Evolutionary conservation across 2,329 filamentous ascomycete genomes (phyloP).

Genomic region (Xylariales sp.): DNA sequence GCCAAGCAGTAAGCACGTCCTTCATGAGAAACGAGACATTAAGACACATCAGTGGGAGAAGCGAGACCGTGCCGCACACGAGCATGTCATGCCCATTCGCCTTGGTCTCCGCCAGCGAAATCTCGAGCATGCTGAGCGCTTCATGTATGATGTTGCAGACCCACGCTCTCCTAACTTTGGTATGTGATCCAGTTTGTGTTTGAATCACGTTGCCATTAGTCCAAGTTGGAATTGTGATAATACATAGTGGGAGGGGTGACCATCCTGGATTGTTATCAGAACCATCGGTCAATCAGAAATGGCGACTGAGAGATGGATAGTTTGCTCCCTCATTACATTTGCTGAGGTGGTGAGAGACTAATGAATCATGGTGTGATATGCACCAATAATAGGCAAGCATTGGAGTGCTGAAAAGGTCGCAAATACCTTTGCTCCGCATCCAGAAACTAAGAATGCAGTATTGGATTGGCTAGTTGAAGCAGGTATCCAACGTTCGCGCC

Average conservation of each 20-base stretch:
- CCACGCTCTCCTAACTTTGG: not conserved
- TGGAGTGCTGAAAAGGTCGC: not conserved
- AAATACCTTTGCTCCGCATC: not conserved
- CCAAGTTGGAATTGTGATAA: too few relatives aligned
- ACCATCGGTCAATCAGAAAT: too few relatives aligned
- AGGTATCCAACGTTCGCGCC: not conserved
- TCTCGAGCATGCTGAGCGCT: not conserved
- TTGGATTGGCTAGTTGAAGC: not conserved
- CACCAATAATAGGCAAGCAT: not conserved
- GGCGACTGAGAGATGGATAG: too few relatives aligned
- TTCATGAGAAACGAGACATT: not conserved
- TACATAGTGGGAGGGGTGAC: too few relatives aligned
- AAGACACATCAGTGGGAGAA: not conserved
- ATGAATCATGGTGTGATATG: too few relatives aligned
- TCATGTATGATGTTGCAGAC: not conserved
- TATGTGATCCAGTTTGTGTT: too few relatives aligned
- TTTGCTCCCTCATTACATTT: too few relatives aligned
- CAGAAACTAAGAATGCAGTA: not conserved
- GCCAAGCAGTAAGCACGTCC: too few relatives aligned
- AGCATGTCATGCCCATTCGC: not conserved
- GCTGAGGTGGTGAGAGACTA: too few relatives aligned
- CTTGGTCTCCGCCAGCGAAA: not conserved
- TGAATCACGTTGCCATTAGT: too few relatives aligned
- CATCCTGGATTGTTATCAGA: too few relatives aligned
- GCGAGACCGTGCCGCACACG: too few relatives aligned